Base-by-base conservation (phyloP, 805 yeast genomes). In the Saccharomycopsis javanensis region DNA sequence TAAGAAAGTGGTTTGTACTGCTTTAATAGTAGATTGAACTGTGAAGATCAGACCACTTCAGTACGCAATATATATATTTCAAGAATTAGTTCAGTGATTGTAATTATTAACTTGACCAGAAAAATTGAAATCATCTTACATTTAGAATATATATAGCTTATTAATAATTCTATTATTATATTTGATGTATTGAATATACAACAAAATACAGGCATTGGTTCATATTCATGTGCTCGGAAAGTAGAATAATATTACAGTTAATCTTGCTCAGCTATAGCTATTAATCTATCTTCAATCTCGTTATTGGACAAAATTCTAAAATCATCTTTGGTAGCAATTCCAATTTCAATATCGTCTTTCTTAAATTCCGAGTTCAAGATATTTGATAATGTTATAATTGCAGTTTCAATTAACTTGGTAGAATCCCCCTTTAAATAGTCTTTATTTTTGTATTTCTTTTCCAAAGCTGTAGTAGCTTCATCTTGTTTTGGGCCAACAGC, bases 401-500 rank as follows among this genome's bases (percentile, higher is more conserved):
- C 96, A 69, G 84, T 81, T 70, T 94, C 99, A 13, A 89, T 96
- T 16, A 91, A 89, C 55, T 81, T 80, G 66, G 83, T 83, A 96
- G 96, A 88, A 66, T 84, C 88, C 23, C 96, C 97, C 46, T 80
- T 79, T 13, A 83, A 84, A 60, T 74, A 68, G 54, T 80, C 84
- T 64, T 79, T 81, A 70, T 81, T 81, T 77, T 94, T 94, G 71
- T 83, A 86, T 67, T 85, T 86, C 76, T 92, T 92, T 69, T 94
- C 97, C 66, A 94, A 78, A 63, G 85, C 83, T 51, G 96, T 89
- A 60, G 85, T 83, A 50, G 96, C 88, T 72, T 94, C 98, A 71
- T 91, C 97, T 74, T 91, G 97, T 72, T 92, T 94, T 56, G 97
- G 97, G 2, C 99, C 99, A 2, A 97, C 87, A 8, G 97, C 83